Evolutionary conservation across 2,329 filamentous ascomycete genomes (phyloP).

Genomic region (Westerdykella ornata): DNA sequence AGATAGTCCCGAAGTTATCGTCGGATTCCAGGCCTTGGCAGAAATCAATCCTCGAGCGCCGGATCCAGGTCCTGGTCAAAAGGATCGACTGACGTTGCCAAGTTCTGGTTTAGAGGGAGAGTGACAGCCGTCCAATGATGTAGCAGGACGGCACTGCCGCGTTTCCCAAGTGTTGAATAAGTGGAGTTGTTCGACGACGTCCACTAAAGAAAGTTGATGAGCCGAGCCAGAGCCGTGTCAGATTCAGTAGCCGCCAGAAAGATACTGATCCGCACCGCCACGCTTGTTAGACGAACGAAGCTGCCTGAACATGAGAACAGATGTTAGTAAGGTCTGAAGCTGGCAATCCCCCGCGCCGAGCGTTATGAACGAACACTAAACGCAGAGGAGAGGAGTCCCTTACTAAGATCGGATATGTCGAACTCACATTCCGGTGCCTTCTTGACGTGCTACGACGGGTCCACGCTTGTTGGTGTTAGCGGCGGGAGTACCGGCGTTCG

Average conservation of each 20-base stretch:
- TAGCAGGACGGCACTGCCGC: conserved; percentile 40
- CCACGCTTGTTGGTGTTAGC: conserved; percentile 59
- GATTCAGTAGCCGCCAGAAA: conserved; percentile 45
- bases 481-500: conserved; percentile 55
- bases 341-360: conserved; percentile 59
- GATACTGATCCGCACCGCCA: conserved; percentile 43
- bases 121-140: conserved; percentile 33
- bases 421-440: conserved; percentile 97
- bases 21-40: conserved; percentile 13
- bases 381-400: conserved; percentile 81
- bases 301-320: conserved; percentile 42
- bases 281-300: conserved; percentile 48
- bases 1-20: not conserved
- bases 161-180: conserved; percentile 39
- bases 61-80: conserved; percentile 28
- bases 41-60: conserved; percentile 7
- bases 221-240: conserved; percentile 37
- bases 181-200: conserved; percentile 23
- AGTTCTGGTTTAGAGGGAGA: conserved; percentile 32
- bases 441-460: conserved; percentile 70
- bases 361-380: conserved; percentile 70
- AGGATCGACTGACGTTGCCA: conserved; percentile 32
- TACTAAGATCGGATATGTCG: conserved; percentile 71
- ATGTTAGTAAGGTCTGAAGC: conserved; percentile 46
- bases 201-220: conserved; percentile 33